Base-by-base conservation (phyloP, 352 stramenopile genomes). In the Thalassiosira livingstoniorum region DNA sequence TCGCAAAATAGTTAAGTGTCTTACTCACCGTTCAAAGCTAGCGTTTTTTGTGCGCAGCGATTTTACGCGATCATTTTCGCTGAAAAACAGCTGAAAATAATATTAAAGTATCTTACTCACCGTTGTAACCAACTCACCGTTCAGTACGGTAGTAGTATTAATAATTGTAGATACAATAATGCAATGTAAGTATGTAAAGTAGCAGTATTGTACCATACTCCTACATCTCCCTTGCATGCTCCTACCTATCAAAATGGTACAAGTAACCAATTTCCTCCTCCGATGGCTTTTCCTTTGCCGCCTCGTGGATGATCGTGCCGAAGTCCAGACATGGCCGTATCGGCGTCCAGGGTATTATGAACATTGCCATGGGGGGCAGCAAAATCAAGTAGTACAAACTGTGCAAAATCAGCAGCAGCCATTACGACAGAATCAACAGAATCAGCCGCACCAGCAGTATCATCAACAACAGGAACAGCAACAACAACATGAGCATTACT, bases 211-310 rank as follows among this genome's bases (percentile, higher is more conserved):
- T n/a, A n/a, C n/a, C n/a, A n/a, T n/a, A n/a, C 4, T 31, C 34
- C 23, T 11, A 43, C 1, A 7, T 32, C 25, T 11, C 61, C 21
- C 43, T 53, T n/a, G 4, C 60, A 25, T 31, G 29, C 13, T 23
- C 29, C 51, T 34, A 25, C 10, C 13, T 53, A 18, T 42, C 34
- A 62, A 62, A 61, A 94, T 94, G 89, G 78, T 92, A 27, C 87
- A 92, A 78, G 83, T 90, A 45, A 88, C 88, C 7, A 91, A 90
- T 55, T 94, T 93, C 78, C 82, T 94, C 54, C 82, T 93, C 51
- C 70, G 87, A 64, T 94, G 90, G 90, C 76, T 94, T n/a, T 93
- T 93, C 78, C 77, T 94, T 13, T 90, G 81, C 39, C 88, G 88
- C 54, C 61, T 94, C n/a, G 68, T 93, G 1, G 73, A 90, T 55